These are phyloP conservation scores for Rhodotorula sp. DNA, from an alignment of 1,284 basidiomycete genomes.

Conservation along the genomic window DNA sequence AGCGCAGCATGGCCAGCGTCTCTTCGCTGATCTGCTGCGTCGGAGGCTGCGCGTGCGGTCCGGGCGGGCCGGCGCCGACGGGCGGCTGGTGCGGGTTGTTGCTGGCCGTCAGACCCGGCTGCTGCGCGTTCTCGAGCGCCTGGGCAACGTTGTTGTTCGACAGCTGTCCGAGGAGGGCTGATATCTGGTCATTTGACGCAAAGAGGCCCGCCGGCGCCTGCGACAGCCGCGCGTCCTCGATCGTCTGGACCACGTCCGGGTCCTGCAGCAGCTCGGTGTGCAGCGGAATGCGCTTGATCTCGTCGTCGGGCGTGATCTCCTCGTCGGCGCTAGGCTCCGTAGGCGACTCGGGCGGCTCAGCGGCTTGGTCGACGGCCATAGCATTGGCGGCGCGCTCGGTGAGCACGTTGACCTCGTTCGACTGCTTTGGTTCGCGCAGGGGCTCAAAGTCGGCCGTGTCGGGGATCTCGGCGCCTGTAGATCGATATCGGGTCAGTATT, in stretches of 20 bases:
- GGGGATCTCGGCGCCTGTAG: slow-evolving; percentile 21
- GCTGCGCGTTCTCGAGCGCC: not conserved
- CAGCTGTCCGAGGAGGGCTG: slow-evolving; percentile 26
- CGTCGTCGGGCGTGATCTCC: slow-evolving; percentile 1
- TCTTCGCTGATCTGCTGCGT: slow-evolving; percentile 6
- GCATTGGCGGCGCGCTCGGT: not conserved
- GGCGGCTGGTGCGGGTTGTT: not conserved
- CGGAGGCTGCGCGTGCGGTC: not conserved
- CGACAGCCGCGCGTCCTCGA: slow-evolving; percentile 24
- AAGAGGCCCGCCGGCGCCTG: not conserved
- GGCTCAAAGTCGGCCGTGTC: slow-evolving; percentile 17
- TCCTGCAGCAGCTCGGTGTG: slow-evolving; percentile 9
- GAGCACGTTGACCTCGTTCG: slow-evolving; percentile 11
- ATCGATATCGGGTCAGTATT: not conserved
- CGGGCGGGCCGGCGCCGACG: not conserved
- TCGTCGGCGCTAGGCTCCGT: slow-evolving; percentile 3
- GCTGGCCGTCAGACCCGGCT: too few relatives aligned
- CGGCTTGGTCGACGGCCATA: slow-evolving; percentile 14
- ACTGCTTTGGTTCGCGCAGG: slow-evolving; percentile 13
- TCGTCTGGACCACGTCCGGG: not conserved
- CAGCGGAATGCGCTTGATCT: slow-evolving; percentile 13
- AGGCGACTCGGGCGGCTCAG: slow-evolving; percentile 8
- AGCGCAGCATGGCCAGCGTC: slow-evolving; percentile 10
- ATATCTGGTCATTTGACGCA: slow-evolving; percentile 24
- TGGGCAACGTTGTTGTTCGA: not conserved